A percentile compares a stretch with the other conserved stretches of the same genome.
Evolutionary conservation across 176 grass and related monocot genomes (phyloP).

Genomic region (Alopecurus myosuroides): DNA sequence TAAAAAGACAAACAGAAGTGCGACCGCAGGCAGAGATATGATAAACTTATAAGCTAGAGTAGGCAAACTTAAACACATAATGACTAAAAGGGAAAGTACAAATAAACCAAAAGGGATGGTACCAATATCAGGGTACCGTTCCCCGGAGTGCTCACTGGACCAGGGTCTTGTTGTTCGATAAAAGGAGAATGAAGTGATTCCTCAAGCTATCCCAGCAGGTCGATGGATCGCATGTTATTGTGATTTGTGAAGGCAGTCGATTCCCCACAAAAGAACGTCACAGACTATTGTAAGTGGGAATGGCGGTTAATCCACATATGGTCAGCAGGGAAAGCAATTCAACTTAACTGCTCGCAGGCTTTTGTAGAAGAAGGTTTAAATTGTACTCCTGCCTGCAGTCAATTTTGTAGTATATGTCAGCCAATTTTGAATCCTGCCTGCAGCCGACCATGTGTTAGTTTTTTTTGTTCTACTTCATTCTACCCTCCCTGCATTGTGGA

Average conservation of each 20-base stretch:
- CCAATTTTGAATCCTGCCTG: too few species aligned
- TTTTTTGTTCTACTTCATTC: too few species aligned
- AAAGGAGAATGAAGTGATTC: neutral
- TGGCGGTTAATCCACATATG: neutral
- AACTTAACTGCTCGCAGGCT: too few species aligned
- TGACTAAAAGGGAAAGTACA: neutral
- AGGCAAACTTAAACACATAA: neutral
- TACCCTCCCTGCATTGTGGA: too few species aligned
- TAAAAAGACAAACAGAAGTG: neutral
- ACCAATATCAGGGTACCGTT: neutral
- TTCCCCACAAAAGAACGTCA: neutral
- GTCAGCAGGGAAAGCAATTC: neutral
- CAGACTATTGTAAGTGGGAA: neutral
- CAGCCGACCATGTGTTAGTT: too few species aligned
- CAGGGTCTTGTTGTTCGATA: neutral
- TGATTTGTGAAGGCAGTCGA: neutral
- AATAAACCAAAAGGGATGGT: neutral
- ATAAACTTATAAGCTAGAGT: neutral
- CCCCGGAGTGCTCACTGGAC: neutral
- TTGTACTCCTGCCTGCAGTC: too few species aligned
- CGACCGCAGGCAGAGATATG: neutral
- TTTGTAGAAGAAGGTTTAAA: too few species aligned
- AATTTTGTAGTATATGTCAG: too few species aligned
- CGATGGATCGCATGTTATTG: neutral
- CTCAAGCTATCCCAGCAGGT: neutral